Percentiles rank a stretch among this genome's conserved stretches.
Evolutionary conservation across 2,329 filamentous ascomycete species (phyloP).

Genomic region (Clathrospora elynae): DNA sequence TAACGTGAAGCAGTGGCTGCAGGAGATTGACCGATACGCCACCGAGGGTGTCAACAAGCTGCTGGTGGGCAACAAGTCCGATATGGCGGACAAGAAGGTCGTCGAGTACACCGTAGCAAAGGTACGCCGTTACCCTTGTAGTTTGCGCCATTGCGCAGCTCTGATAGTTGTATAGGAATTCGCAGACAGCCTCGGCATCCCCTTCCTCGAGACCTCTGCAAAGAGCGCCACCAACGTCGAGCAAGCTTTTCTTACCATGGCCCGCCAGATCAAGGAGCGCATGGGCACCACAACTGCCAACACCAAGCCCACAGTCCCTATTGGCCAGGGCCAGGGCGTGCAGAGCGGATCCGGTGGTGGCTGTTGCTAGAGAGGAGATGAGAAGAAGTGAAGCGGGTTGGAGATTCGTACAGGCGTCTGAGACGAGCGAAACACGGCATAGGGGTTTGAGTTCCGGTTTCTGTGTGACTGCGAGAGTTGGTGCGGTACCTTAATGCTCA

Average conservation of each 20-base stretch:
- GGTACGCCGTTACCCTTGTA: constrained; percentile 66
- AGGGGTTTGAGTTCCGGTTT: constrained; percentile 34
- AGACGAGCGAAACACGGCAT: constrained; percentile 33
- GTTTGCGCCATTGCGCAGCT: too few relatives aligned
- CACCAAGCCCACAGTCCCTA: constrained; percentile 97
- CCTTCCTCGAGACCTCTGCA: constrained; percentile 98
- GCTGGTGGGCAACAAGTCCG: constrained; percentile 99
- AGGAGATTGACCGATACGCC: constrained; percentile 98
- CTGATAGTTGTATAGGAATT: constrained; percentile 72
- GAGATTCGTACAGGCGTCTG: constrained; percentile 20
- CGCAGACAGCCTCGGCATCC: constrained; percentile 96
- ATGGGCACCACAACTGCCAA: constrained; percentile 98
- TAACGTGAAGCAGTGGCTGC: constrained; percentile 99
- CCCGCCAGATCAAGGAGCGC: constrained; percentile 98
- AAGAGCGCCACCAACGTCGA: constrained; percentile 99
- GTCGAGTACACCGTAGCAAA: constrained; percentile 99
- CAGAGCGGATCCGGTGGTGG: constrained; percentile 82
- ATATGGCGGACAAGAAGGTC: constrained; percentile 99
- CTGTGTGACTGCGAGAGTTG: constrained; percentile 25
- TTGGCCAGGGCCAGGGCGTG: constrained; percentile 92
- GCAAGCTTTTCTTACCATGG: constrained; percentile 99
- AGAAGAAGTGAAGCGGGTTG: constrained; percentile 12
- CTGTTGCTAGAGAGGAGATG: constrained; percentile 77
- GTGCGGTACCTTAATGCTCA: constrained; percentile 38
- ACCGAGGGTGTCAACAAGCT: constrained; percentile 99